phyloP scores from a whole-genome alignment of 2,329 filamentous ascomycete species.

The Ascocoryne sarcoides region DNA sequence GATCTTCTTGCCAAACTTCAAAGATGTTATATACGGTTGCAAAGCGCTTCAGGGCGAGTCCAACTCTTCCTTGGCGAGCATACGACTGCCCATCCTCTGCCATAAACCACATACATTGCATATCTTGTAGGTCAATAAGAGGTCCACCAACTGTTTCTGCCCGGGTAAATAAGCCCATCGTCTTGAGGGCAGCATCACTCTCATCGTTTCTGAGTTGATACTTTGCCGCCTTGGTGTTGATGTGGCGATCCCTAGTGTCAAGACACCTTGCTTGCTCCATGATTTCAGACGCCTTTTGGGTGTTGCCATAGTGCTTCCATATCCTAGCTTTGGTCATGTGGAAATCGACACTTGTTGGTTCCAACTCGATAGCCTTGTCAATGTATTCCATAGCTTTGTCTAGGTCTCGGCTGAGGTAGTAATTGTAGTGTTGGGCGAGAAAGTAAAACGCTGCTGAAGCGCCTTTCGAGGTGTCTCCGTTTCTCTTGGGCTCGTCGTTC shows the following conservation, averaged over 20 bases:
- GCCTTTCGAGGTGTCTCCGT: constrained; percentile 50
- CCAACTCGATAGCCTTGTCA: constrained; percentile 72
- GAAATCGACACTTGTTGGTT: constrained; percentile 78
- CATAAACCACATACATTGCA: constrained; percentile 97
- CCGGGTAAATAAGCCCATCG: constrained; percentile 88
- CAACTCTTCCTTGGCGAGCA: constrained; percentile 70
- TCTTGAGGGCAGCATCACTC: constrained; percentile 75
- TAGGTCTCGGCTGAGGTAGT: constrained; percentile 76
- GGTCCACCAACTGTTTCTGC: constrained; percentile 84
- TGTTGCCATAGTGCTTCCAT: constrained; percentile 80
- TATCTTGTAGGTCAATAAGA: constrained; percentile 84
- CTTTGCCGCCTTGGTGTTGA: constrained; percentile 97
- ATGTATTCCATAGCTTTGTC: constrained; percentile 73
- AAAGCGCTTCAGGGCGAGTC: constrained; percentile 85
- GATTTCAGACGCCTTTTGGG: constrained; percentile 67
- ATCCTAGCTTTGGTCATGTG: constrained; percentile 93
- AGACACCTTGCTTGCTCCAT: constrained; percentile 84
- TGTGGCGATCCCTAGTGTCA: constrained; percentile 88
- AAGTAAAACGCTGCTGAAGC: constrained; percentile 81
- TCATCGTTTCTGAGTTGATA: constrained; percentile 92
- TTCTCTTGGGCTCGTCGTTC: constrained; percentile 33
- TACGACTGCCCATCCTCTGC: constrained; percentile 92
- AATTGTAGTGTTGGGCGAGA: constrained; percentile 95
- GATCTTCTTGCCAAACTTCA: constrained; percentile 95
- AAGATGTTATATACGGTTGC: constrained; percentile 86